phyloP scores from a whole-genome alignment of 2,329 filamentous ascomycete species.

The Aspergillus clavatus region DNA sequence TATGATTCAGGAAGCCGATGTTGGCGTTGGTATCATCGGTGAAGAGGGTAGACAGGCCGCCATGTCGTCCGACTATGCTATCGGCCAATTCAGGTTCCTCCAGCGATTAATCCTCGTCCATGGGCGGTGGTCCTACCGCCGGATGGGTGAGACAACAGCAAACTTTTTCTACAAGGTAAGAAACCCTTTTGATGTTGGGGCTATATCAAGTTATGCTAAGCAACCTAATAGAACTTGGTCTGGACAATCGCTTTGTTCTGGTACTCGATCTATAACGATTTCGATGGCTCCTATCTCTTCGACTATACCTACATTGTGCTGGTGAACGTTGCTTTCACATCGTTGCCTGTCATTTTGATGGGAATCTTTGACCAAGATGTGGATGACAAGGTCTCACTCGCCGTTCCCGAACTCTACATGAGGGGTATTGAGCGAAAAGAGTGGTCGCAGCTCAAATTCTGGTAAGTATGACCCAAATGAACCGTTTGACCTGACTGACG shows the following conservation, averaged over 20 bases:
- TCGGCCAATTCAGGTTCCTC: conserved; percentile 88
- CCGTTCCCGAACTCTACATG: conserved; percentile 91
- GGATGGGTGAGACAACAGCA: conserved; percentile 85
- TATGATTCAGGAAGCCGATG: conserved; percentile 96
- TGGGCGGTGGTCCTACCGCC: conserved; percentile 92
- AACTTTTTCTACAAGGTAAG: conserved; percentile 97
- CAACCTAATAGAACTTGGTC: conserved; percentile 68
- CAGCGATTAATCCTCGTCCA: conserved; percentile 82
- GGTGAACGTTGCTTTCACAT: conserved; percentile 96
- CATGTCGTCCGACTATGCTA: conserved; percentile 95
- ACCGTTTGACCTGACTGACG: too few relatives aligned
- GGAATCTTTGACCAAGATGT: conserved; percentile 97
- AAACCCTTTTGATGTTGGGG: neutral
- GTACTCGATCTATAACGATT: conserved; percentile 94
- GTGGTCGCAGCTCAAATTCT: conserved; percentile 96
- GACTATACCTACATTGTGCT: conserved; percentile 97
- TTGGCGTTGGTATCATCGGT: conserved; percentile 93
- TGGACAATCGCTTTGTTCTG: conserved; percentile 97
- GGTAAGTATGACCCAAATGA: too few relatives aligned
- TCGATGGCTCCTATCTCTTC: conserved; percentile 94
- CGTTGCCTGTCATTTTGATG: conserved; percentile 88
- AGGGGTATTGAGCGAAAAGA: conserved; percentile 92
- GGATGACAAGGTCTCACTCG: conserved; percentile 85
- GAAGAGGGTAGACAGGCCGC: conserved; percentile 87
- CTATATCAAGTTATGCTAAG: neutral